Percentiles rank a stretch among this genome's conserved stretches.
phyloP scores from a whole-genome alignment of 2,329 filamentous ascomycete species.

The Botrytis squamosa region DNA sequence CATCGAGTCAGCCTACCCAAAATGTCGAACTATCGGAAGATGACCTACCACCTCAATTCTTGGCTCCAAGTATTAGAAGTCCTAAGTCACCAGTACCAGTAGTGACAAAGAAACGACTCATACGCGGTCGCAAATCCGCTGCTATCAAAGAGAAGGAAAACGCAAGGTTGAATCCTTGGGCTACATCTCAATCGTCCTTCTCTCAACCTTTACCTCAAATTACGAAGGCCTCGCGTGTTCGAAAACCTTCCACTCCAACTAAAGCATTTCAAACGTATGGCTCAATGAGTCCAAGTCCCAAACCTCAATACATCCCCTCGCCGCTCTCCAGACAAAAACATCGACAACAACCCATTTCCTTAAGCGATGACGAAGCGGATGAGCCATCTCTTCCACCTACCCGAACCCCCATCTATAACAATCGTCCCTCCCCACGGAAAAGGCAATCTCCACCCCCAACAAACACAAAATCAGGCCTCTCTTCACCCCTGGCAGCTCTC shows the following conservation, averaged over 20 bases:
- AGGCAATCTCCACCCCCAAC: neutral
- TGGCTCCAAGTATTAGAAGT: constrained; percentile 1
- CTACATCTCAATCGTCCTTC: constrained; percentile 3
- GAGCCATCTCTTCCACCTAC: constrained; percentile 4
- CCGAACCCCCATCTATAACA: neutral
- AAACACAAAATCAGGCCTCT: neutral
- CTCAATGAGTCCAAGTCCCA: constrained; percentile 9
- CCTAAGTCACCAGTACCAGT: neutral
- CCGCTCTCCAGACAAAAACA: constrained; percentile 5
- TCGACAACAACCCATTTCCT: neutral
- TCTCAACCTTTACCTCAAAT: constrained; percentile 12
- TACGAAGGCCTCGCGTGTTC: constrained; percentile 8
- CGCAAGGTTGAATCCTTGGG: constrained; percentile 18
- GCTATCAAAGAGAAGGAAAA: constrained; percentile 14
- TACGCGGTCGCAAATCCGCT: neutral
- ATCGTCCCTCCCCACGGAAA: neutral
- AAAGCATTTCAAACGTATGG: constrained; percentile 7
- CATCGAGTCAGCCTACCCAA: neutral
- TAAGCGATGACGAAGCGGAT: constrained; percentile 1
- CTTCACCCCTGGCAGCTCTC: neutral
- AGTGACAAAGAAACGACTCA: constrained; percentile 1
- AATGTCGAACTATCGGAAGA: neutral
- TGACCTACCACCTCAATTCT: constrained; percentile 28
- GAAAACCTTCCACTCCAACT: neutral
- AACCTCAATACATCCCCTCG: neutral